Evolutionary conservation across 495 filamentous ascomycete species (phyloP), one percentile per base, ranked within the genome.

Genomic region (Zalerion maritima): DNA sequence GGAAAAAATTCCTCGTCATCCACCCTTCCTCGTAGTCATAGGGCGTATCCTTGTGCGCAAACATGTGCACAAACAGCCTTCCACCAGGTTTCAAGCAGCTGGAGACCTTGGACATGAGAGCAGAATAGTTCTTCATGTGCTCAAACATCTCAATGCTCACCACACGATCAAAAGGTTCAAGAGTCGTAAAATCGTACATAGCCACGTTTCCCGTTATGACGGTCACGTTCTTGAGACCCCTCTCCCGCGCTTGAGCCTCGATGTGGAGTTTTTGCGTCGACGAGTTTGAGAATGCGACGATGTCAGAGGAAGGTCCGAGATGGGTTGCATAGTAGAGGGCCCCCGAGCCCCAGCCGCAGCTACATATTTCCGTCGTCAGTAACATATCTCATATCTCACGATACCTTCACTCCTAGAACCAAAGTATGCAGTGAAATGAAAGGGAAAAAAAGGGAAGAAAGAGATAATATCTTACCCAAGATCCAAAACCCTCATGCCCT

Each of bases 71-170:
- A 41, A 77, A 76, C 13, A 75, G 45, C 52, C 74, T 73, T 6
- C 74, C 74, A 5, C 53, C 56, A 3, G 67, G 61, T 40, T 62
- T 68, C 31, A 78, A 45, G 6, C 69, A 56, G 18, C 61, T 50
- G 6, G 58, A 30, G 24, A 75, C 41, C 41, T 78, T 78, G 8
- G 58, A 62, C 58, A 78, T 62, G 19, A 79, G 61, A 6, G 67
- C 49, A 34, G 71, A 60, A 52, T 78, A 77, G 38, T 78, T 79
- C 44, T 79, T 79, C 73, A 79, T 77, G 45, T 79, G 74, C 43
- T 79, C 74, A 41, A 79, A 76, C 14, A 79, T 57, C 59, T 77
- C 72, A 34, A 78, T 70, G 3, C 65, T 69, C 15, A 76, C 42
- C 2, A 75, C 64, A 3, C 73, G 60, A 38, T 78, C 73, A 36